Base-by-base conservation (phyloP, 352 stramenopile genomes). In the Globisporangium nagaii region DNA sequence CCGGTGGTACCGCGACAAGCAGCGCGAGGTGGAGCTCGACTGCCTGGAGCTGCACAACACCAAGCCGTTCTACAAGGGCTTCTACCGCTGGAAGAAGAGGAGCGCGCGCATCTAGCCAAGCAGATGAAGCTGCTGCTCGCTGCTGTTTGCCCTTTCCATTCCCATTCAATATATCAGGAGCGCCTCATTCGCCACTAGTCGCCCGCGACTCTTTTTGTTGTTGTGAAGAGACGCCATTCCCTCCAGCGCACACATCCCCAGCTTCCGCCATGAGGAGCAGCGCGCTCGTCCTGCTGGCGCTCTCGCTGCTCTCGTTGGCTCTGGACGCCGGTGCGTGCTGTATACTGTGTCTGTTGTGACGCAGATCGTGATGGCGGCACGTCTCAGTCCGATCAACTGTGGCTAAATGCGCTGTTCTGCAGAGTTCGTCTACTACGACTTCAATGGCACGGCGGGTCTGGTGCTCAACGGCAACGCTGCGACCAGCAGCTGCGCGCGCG, bases 361-460 rank as follows among this genome's bases (percentile, higher is more conserved):
- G 28, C 2, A n/a, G n/a, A n/a, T n/a, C n/a, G 7, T 53, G 19
- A 17, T n/a, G n/a, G n/a, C n/a, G n/a, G n/a, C n/a, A n/a, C n/a
- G n/a, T n/a, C n/a, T n/a, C n/a, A n/a, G n/a, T n/a, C n/a, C n/a
- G n/a, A n/a, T n/a, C n/a, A n/a, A n/a, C n/a, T n/a, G 2, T 22
- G 27, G 22, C 24, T 43, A 19, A 42, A 6, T 28, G 5, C 13
- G 32, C 9, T 31, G n/a, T 12, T 30, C 20, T 31, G n/a, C 53
- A 79, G 82, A 89, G 48, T 96, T 96, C 60, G 74, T 90, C 11
- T 96, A 91, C 59, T 82, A 88, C 41, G 75, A 95, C 62, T 96
- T 96, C 36, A 95, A 93, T 46, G 70, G 66, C 31, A 96, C 86
- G 6, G 80, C 67, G 3, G 88, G 86, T 0, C 70, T 96, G 7